Base-by-base conservation (phyloP, 331 rosid species). In the Malus hybrid region DNA sequence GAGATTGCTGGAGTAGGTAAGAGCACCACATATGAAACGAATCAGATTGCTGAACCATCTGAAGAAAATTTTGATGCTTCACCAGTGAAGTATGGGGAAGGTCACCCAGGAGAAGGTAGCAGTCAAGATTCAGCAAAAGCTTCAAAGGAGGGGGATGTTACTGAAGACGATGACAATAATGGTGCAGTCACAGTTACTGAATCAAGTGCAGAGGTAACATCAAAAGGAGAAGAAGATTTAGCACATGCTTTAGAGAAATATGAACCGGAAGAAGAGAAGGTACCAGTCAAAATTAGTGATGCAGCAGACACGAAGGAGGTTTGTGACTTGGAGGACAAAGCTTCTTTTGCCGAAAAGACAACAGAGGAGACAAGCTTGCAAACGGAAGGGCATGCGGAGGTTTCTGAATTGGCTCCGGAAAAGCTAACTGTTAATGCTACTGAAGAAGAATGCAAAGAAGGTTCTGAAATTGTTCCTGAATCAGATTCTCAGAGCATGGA, bases 281-380 rank as follows among this genome's bases (percentile, higher is more conserved):
- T 60, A 60, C 65, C 0, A 16, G 32, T 60, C 16, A 60, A 60
- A 60, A 60, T 31, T 60, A 12, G 65, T 60, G 34, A 60, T 60
- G 10, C 24, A 22, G 65, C 33, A 12, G 12, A 60, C 20, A 33
- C 12, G 18, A 29, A 29, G 0, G 31, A 29, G 31, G 31, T 60
- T 60, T 24, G 13, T 32, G 1, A 60, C 7, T 24, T 24, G 32
- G 65, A 24, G 65, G 16, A 22, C 65, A 60, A 56, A 56, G 62
- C 22, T n/a, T n/a, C 28, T 56, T 55, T 34, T 24, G 55, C 71
- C 14, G 14, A 13, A 56, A 69, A 60, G 19, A 6, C 27, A 14
- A 19, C 44, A 63, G 74, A 62, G 76, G 76, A 77, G 70, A 42
- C 34, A 2, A 32, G 79, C 69, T 44, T 79, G 59, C 44, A 52